These are phyloP conservation scores for Chlorella sp. DNA, from an alignment of 139 green algal species.

Conservation along the genomic window DNA sequence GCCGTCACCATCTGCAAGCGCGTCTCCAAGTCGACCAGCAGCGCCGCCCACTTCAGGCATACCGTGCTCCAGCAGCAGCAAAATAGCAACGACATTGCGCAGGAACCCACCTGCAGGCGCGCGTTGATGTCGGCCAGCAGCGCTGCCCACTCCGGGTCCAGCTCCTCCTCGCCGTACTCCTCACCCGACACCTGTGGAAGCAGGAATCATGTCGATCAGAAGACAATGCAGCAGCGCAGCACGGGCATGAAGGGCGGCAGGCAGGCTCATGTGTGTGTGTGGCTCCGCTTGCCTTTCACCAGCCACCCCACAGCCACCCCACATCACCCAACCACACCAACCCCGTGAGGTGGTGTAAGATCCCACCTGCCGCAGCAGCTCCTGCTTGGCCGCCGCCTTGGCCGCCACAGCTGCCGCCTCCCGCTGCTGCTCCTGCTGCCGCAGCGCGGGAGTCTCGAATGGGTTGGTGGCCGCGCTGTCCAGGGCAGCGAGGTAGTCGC, in stretches of 20 bases:
- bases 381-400: conserved; percentile 30
- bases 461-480: conserved; percentile 23
- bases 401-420: background rate
- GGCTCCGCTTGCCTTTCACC: too few relatives aligned
- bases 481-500: conserved; percentile 32
- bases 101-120: conserved; percentile 14
- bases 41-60: too few relatives aligned
- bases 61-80: too few relatives aligned
- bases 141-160: conserved; percentile 26
- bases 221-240: background rate
- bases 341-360: too few relatives aligned
- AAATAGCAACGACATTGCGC: too few relatives aligned
- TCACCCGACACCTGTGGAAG: background rate
- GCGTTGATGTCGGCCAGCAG: conserved; percentile 25
- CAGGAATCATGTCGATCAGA: background rate
- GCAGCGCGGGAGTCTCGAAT: conserved; percentile 27
- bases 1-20: too few relatives aligned
- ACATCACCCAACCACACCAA: background rate
- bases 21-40: too few relatives aligned
- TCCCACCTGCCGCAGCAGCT: conserved; percentile 28
- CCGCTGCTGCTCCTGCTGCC: conserved; percentile 18
- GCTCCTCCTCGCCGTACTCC: conserved; percentile 21
- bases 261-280: too few relatives aligned
- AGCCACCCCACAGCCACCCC: background rate
- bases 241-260: too few relatives aligned